Conservation (phyloP, 2,329 filamentous ascomycete species). For the Pyrenochaeta sp. region DNA sequence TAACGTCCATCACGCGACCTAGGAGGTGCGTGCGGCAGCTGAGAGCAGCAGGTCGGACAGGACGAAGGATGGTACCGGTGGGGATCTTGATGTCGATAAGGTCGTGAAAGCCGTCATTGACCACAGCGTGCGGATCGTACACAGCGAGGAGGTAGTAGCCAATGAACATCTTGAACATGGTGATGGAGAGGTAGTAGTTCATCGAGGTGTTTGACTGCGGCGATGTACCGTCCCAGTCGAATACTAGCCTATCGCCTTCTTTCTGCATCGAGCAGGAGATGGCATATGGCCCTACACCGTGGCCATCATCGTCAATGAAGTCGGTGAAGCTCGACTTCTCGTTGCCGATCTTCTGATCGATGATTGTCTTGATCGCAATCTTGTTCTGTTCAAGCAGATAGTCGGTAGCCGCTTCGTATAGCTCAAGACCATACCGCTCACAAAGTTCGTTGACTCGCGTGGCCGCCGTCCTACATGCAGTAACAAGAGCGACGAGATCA, state of each 20-base stretch:
- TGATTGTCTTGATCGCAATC: constrained; percentile 55
- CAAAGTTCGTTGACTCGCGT: constrained; percentile 57
- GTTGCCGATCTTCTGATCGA: constrained; percentile 56
- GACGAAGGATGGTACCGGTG: constrained; percentile 56
- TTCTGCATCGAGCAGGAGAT: constrained; percentile 60
- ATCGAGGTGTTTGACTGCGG: constrained; percentile 58
- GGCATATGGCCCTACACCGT: constrained; percentile 57
- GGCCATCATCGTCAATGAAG: constrained; percentile 60
- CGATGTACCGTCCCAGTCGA: constrained; percentile 60
- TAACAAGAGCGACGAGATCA: constrained; percentile 58
- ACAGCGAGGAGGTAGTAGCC: constrained; percentile 60
- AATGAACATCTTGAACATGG: constrained; percentile 63
- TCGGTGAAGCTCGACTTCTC: constrained; percentile 57
- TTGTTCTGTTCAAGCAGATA: constrained; percentile 57
- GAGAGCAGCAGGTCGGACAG: constrained; percentile 58
- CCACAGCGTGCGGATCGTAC: constrained; percentile 58
- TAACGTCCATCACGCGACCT: constrained; percentile 59
- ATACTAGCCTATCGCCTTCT: constrained; percentile 53
- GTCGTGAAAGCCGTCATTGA: constrained; percentile 63
- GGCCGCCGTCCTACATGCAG: constrained; percentile 57
- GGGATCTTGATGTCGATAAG: constrained; percentile 59
- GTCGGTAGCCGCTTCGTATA: constrained; percentile 58
- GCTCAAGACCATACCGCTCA: constrained; percentile 54
- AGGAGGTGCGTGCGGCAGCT: constrained; percentile 60
- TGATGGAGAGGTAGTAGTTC: constrained; percentile 60